phyloP scores from a whole-genome alignment of 1,139 yeast genomes.

The Hyphopichia burtonii region DNA sequence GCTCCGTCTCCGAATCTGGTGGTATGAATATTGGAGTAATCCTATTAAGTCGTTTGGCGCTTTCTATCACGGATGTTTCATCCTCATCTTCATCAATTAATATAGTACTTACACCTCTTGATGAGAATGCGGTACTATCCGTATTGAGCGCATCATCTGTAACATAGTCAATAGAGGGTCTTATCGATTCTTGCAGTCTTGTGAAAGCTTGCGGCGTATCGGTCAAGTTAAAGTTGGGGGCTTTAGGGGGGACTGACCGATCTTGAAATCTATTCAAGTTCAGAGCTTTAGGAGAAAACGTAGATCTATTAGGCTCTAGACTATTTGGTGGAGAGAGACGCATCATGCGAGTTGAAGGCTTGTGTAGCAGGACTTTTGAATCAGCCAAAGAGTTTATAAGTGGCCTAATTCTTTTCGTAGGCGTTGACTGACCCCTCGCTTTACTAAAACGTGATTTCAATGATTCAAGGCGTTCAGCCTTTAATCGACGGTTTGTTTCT shows the following conservation, averaged over 20 bases:
- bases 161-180: slow-evolving; percentile 1
- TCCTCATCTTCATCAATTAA: slow-evolving; percentile 8
- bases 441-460: slow-evolving; percentile 33
- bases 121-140: slow-evolving; percentile 5
- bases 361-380: neutral
- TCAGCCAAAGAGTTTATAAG: neutral
- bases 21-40: slow-evolving; percentile 45
- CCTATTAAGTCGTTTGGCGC: slow-evolving; percentile 35
- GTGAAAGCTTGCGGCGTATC: neutral
- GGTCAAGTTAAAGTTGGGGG: slow-evolving; percentile 29
- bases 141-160: neutral
- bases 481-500: slow-evolving; percentile 38
- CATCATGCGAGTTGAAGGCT: neutral
- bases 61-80: slow-evolving; percentile 26
- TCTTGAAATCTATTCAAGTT: slow-evolving; percentile 14
- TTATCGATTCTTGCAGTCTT: neutral
- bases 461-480: slow-evolving; percentile 34
- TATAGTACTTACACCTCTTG: slow-evolving; percentile 5
- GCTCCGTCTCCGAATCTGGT: slow-evolving; percentile 27
- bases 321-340: slow-evolving; percentile 14
- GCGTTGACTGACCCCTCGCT: slow-evolving; percentile 19
- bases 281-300: slow-evolving; percentile 34
- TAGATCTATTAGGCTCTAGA: slow-evolving; percentile 1
- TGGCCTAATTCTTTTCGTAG: slow-evolving; percentile 3
- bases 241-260: slow-evolving; percentile 25